Evolutionary conservation across 2,329 filamentous ascomycete species (phyloP).

Genomic region (Alternaria sp.): DNA sequence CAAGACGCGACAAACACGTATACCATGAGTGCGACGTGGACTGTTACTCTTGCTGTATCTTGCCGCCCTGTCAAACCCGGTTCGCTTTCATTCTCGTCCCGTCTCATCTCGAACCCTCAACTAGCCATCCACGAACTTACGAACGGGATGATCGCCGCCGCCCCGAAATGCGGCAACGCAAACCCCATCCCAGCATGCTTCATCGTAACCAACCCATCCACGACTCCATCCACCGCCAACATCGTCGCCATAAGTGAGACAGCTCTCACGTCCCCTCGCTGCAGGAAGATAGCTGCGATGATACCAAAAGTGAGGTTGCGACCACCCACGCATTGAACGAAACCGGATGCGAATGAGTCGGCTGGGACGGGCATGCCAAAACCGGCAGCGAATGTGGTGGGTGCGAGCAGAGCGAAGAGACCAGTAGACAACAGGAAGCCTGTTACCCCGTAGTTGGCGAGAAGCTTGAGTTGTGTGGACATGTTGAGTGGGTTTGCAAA

Average conservation of each 20-base stretch:
- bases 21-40: neutral
- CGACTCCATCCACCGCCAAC: slow-evolving; percentile 21
- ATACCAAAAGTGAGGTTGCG: slow-evolving; percentile 27
- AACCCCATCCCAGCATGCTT: slow-evolving; percentile 17
- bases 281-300: slow-evolving; percentile 18
- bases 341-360: slow-evolving; percentile 25
- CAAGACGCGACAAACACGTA: neutral
- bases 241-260: slow-evolving; percentile 23
- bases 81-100: neutral
- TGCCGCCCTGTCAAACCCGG: neutral
- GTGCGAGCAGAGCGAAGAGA: slow-evolving; percentile 15
- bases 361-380: slow-evolving; percentile 25
- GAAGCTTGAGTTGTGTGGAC: slow-evolving; percentile 18
- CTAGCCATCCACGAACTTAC: slow-evolving; percentile 24
- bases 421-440: slow-evolving; percentile 24
- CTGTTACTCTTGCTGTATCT: neutral
- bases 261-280: slow-evolving; percentile 12
- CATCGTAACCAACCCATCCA: slow-evolving; percentile 24
- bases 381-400: slow-evolving; percentile 21
- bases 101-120: neutral
- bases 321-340: slow-evolving; percentile 29
- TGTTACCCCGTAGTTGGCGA: slow-evolving; percentile 22
- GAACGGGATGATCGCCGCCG: slow-evolving; percentile 22
- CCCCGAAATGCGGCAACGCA: slow-evolving; percentile 23
- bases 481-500: neutral